Evolutionary conservation across 116 monocot species (phyloP).

Genomic region (Phalaenopsis hybrid): DNA sequence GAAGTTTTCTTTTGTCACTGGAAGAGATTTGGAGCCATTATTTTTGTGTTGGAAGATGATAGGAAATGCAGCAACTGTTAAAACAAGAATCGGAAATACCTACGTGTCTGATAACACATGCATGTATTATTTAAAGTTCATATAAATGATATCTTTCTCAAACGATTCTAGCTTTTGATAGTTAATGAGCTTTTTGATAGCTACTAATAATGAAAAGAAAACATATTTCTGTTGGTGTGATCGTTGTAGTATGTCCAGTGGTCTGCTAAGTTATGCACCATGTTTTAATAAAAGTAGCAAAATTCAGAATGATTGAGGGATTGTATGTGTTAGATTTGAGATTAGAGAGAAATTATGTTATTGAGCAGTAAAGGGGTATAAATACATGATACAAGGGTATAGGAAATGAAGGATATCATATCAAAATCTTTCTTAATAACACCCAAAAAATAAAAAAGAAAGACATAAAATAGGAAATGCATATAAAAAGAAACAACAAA

Average conservation of each 20-base stretch:
- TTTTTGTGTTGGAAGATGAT: not conserved
- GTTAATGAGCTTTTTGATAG: not conserved
- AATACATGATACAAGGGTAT: no score
- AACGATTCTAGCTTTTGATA: not conserved
- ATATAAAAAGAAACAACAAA: no score
- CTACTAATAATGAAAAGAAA: not conserved
- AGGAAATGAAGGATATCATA: no score
- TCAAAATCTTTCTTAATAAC: no score
- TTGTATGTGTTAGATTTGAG: no score
- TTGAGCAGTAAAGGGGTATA: no score
- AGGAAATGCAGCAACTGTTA: not conserved
- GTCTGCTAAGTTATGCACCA: not conserved
- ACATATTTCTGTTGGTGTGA: not conserved
- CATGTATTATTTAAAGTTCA: not conserved
- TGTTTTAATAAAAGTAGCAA: not conserved
- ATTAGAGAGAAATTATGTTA: no score
- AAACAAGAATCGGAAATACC: not conserved
- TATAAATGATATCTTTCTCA: not conserved
- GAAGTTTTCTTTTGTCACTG: not conserved
- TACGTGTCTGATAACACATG: not conserved
- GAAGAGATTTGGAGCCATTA: not conserved
- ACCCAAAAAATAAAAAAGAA: no score
- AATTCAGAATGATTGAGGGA: not conserved
- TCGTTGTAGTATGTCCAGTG: not conserved
- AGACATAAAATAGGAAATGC: no score